A percentile compares a stretch with the other conserved stretches of the same genome.
Evolutionary conservation across 2,329 filamentous ascomycete genomes (phyloP).

Genomic region (Cercospora sp.): DNA sequence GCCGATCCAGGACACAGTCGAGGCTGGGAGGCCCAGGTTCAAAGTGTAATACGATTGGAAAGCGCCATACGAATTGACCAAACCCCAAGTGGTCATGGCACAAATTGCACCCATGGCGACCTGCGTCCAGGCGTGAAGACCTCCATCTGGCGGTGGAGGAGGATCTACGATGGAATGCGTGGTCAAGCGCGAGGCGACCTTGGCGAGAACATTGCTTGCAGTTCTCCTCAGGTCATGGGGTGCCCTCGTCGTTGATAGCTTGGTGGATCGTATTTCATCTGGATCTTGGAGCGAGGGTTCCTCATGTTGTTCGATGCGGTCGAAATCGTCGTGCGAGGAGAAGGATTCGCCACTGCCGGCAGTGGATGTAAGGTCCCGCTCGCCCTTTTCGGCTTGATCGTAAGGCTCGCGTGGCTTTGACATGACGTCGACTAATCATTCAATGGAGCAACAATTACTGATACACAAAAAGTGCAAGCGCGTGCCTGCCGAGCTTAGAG

Average conservation of each 20-base stretch:
- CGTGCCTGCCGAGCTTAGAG: neutral
- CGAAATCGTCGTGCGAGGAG: conserved; percentile 22
- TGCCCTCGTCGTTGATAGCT: neutral
- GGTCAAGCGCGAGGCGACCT: conserved; percentile 42
- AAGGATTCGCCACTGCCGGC: conserved; percentile 24
- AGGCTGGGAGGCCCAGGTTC: conserved; percentile 38
- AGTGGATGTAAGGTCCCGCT: neutral
- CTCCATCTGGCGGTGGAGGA: conserved; percentile 48
- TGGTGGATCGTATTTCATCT: conserved; percentile 19
- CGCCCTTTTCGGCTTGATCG: neutral
- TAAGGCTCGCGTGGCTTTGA: neutral
- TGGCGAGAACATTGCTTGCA: conserved; percentile 35
- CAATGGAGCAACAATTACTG: neutral
- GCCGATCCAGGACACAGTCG: conserved; percentile 56
- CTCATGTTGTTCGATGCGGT: conserved; percentile 27
- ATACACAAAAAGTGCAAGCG: neutral
- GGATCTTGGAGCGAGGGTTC: conserved; percentile 20
- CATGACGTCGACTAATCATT: neutral
- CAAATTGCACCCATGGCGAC: conserved; percentile 39
- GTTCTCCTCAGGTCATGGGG: conserved; percentile 31
- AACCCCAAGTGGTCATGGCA: conserved; percentile 39
- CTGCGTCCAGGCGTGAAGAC: conserved; percentile 42
- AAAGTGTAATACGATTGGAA: conserved; percentile 48
- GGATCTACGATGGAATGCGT: conserved; percentile 36
- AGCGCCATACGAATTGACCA: conserved; percentile 44